A percentile compares a stretch with the other conserved stretches of the same genome.
Evolutionary conservation across 164 flowering plant genomes (phyloP).

Genomic region (Litsea cubeba): DNA sequence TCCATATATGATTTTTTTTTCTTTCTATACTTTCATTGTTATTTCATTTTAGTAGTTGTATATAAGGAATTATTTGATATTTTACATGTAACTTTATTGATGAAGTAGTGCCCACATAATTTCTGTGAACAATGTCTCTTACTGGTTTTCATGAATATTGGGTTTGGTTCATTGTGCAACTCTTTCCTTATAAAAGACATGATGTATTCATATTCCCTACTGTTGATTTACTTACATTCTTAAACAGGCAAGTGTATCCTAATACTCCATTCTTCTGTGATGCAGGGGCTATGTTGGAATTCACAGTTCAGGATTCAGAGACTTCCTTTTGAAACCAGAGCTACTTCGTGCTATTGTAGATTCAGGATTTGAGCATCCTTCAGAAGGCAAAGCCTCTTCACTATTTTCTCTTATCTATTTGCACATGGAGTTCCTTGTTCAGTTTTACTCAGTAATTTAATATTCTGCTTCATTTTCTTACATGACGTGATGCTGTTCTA

Average conservation of each 20-base stretch:
- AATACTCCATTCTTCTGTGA: not conserved
- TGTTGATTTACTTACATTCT: not conserved
- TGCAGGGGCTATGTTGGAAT: conserved; percentile 93
- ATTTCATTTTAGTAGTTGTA: not conserved
- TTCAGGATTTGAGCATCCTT: conserved; percentile 98
- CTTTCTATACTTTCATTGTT: no score
- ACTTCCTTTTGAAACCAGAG: conserved; percentile 93
- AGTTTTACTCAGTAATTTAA: no score
- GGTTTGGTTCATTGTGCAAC: not conserved
- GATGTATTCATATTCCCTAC: not conserved
- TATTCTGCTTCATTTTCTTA: not conserved
- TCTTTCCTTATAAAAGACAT: not conserved
- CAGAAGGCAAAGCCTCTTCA: conserved; percentile 64
- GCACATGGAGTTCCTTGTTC: not conserved
- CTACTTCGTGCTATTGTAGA: conserved; percentile 93
- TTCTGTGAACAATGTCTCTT: not conserved
- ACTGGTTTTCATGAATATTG: not conserved
- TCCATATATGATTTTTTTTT: no score
- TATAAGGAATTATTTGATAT: not conserved
- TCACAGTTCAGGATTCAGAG: conserved; percentile 96
- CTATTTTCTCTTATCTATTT: not conserved
- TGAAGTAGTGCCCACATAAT: no score
- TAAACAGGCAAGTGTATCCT: not conserved
- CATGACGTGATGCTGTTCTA: not conserved
- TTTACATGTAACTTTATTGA: not conserved